A percentile compares a stretch with the other conserved stretches of the same genome.
Evolutionary conservation across 2,329 filamentous ascomycete genomes (phyloP).

Genomic region (Microdochium nivale): DNA sequence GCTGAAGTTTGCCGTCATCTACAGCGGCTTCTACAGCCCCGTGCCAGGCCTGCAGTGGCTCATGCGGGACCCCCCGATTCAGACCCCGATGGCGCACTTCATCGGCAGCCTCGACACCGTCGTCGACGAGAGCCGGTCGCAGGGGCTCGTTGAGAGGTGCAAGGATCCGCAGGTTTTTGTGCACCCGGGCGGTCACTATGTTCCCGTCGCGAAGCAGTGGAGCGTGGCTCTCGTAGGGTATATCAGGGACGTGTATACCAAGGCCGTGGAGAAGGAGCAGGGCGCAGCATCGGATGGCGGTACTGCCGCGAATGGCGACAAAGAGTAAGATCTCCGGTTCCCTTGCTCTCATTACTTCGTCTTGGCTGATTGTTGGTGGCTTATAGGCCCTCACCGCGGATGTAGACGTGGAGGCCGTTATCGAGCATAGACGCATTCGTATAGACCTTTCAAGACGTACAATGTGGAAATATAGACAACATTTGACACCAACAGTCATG

Average conservation of each 20-base stretch:
- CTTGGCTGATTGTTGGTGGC: too few relatives aligned
- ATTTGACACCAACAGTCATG: too few relatives aligned
- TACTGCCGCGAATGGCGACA: not conserved
- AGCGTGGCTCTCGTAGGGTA: conserved; percentile 61
- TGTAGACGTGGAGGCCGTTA: too few relatives aligned
- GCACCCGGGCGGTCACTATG: conserved; percentile 85
- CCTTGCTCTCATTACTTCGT: not conserved
- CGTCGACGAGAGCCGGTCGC: conserved; percentile 68
- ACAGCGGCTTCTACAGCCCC: conserved; percentile 56
- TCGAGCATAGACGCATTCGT: too few relatives aligned
- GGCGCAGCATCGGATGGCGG: too few relatives aligned
- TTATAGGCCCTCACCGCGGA: too few relatives aligned
- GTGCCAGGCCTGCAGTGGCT: conserved; percentile 18
- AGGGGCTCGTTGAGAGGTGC: conserved; percentile 59
- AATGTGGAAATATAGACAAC: too few relatives aligned
- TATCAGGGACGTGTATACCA: conserved; percentile 1
- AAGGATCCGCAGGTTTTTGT: conserved; percentile 44
- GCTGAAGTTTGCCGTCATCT: conserved; percentile 53
- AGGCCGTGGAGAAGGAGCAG: conserved; percentile 13
- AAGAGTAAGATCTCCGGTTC: not conserved
- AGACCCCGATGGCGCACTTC: conserved; percentile 73
- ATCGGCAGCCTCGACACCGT: conserved; percentile 80
- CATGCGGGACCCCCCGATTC: conserved; percentile 33
- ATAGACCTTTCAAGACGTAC: too few relatives aligned
- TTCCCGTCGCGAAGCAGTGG: conserved; percentile 77